These are phyloP conservation scores for Xylaria sp. DNA, from an alignment of 495 filamentous ascomycete genomes.

Conservation along the genomic window DNA sequence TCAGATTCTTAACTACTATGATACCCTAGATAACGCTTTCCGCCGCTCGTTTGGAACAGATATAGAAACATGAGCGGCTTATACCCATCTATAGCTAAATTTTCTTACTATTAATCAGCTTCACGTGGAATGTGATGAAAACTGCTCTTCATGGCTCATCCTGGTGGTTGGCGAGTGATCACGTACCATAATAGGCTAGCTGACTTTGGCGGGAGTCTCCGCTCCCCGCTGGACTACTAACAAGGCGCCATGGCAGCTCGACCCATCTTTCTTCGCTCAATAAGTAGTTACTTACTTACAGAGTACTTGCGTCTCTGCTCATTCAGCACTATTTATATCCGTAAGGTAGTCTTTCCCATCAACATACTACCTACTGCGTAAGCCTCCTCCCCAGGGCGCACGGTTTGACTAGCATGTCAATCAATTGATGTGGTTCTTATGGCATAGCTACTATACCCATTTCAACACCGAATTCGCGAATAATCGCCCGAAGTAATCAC, in stretches of 20 bases:
- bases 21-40: not conserved
- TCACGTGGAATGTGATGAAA: not conserved
- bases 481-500: not conserved
- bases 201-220: slow-evolving; percentile 11
- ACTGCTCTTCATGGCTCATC: not conserved
- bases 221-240: not conserved
- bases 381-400: not conserved
- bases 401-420: not conserved
- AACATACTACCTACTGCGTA: no score
- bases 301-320: no score
- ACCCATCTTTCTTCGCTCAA: not conserved
- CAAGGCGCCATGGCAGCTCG: not conserved
- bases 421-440: not conserved
- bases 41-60: not conserved
- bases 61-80: not conserved
- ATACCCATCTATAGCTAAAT: not conserved
- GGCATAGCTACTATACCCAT: not conserved
- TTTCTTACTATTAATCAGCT: not conserved
- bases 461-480: not conserved
- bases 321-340: not conserved
- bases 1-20: not conserved
- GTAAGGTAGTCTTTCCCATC: not conserved
- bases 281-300: no score
- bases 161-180: not conserved
- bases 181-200: slow-evolving; percentile 1